These are phyloP conservation scores for Teratosphaeria destructans DNA, from an alignment of 2,329 filamentous ascomycete species.

Conservation along the genomic window DNA sequence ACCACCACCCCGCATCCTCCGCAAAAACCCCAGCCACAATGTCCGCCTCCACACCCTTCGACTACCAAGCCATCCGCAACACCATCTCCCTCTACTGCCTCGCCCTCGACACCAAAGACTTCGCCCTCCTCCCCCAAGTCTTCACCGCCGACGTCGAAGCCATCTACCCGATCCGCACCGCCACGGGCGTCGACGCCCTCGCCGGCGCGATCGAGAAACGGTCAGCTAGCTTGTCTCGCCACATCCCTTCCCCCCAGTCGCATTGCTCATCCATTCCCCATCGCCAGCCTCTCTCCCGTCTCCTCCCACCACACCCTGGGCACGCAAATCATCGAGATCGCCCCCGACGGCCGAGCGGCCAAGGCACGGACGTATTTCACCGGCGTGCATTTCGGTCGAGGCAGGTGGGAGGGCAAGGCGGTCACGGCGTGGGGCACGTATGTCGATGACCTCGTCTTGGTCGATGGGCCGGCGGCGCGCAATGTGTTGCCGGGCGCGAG, in stretches of 20 bases:
- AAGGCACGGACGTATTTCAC: constrained; percentile 32
- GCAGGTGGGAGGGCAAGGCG: constrained; percentile 26
- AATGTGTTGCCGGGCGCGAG: constrained; percentile 24
- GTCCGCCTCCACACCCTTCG: constrained; percentile 13
- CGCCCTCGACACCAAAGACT: constrained; percentile 34
- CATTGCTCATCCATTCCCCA: not conserved
- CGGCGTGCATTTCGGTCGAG: constrained; percentile 33
- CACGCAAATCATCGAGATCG: constrained; percentile 30
- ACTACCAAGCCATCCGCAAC: constrained; percentile 33
- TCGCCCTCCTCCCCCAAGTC: constrained; percentile 28
- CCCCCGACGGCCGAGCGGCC: constrained; percentile 23
- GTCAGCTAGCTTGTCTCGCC: not conserved
- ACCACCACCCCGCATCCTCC: not conserved
- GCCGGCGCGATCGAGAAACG: constrained; percentile 23
- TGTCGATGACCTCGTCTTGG: constrained; percentile 27
- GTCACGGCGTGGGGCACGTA: constrained; percentile 35
- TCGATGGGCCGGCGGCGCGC: constrained; percentile 8
- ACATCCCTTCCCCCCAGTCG: not conserved
- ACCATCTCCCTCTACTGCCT: constrained; percentile 34
- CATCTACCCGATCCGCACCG: constrained; percentile 27
- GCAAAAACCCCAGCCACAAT: not conserved
- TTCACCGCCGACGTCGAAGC: constrained; percentile 31
- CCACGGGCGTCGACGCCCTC: constrained; percentile 25
- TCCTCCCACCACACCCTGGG: constrained; percentile 34
- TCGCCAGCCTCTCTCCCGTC: constrained; percentile 28